Base-by-base conservation (phyloP, 2,329 filamentous ascomycete genomes). In the Epichloe scottii region DNA sequence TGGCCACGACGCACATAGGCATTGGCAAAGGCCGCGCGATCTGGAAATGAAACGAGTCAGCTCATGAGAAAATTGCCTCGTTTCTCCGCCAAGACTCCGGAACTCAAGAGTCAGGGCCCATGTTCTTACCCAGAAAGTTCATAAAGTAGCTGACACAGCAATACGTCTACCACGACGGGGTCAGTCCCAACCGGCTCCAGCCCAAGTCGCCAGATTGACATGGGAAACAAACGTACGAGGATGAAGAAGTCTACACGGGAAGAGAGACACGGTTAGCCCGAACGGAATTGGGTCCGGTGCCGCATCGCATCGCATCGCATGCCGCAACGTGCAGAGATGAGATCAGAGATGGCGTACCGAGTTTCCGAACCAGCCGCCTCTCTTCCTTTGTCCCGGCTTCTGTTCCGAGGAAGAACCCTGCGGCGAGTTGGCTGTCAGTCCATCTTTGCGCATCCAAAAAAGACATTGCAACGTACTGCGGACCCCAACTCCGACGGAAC, bases 101-200 rank as follows among this genome's bases (percentile, higher is more conserved):
- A 30, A 4, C n/a, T 30, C 30, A 30, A 21, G 26, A 30, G 7
- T 30, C 8, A 71, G 37, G 65, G 69, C 30, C 30, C 8, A 30
- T 11, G 30, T 4, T 35, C 21, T 7, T 11, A 55, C 72, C 37
- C 57, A 75, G 73, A 55, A 77, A 77, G 58, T 77, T 77, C 57
- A 74, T 66, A 51, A 78, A 73, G 58, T 78, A 79, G 56, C 71
- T 74, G 47, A 83, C 59, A 58, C 79, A 83, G 62, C 79, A 82
- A 58, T 82, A 82, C 0, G 76, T 79, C 41, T 44, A 21, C 14
- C 17, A 11, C 10, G 30, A 30, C 30, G 8, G 30, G 30, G 30
- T 30, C 30, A 30, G 30, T 30, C 30, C 30, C 8, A 30, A 11
- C 30, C 30, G 30, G 30, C 30, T 30, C 30, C 30, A 30, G 30